Evolutionary conservation across 1,139 yeast genomes (phyloP), one percentile per base, ranked within the genome.

Genomic region (Geotrichum fermentans): DNA sequence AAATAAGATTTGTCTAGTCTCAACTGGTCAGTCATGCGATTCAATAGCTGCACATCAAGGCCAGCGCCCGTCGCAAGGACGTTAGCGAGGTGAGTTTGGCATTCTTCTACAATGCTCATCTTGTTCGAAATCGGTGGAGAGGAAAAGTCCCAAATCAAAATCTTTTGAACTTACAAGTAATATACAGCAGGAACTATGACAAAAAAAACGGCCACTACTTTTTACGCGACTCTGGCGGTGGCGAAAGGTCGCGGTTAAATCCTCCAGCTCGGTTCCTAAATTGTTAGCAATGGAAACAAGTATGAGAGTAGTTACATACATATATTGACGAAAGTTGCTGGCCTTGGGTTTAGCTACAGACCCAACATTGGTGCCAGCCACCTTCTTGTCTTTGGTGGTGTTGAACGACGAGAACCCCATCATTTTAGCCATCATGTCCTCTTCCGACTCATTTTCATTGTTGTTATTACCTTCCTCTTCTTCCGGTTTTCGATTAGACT

Each of bases 331-430:
- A 60, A 77, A 81, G 41, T 73, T 73, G 45, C 70, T 69, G 43
- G 56, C 51, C 49, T 70, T 71, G 39, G 72, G 71, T 53, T 67
- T 70, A 37, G 71, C 69, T 0, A 71, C 73, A 0, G 72, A 74
- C 14, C 79, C 79, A 4, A 73, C 73, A 51, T 76, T 73, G 2
- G 59, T 47, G 3, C 63, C 64, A 5, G 45, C 41, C 4, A 78
- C 81, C 48, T 79, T 79, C 55, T 79, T 79, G 39, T 80, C 78
- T 61, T 82, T 81, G 3, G 88, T 82, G 1, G 81, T 61, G 0
- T 73, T 74, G 63, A 83, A 82, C 1, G 78, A 76, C 2, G 74
- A 68, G 58, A 82, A 82, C 2, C 92, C 94, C 87, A 83, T 81
- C 58, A 82, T 68, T 40, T 63, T 55, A 45, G 58, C 57, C 67